Percentiles rank a stretch among this genome's conserved stretches.
Conservation (phyloP, 805 yeast genomes). For the Myxozyma neotropica region DNA sequence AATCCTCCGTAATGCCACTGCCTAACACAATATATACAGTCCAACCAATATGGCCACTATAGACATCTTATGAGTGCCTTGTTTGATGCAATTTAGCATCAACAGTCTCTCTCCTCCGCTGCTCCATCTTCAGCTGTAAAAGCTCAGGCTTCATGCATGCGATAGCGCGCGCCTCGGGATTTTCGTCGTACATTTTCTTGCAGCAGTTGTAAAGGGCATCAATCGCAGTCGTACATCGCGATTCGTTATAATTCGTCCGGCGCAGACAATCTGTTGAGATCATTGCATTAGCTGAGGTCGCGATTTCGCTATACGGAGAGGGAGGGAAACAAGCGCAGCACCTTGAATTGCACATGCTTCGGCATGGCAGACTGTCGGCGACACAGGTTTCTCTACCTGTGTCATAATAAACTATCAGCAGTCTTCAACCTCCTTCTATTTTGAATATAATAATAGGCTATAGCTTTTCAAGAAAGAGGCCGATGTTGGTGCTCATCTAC, state of each 20-base stretch:
- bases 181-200: slow-evolving; percentile 62
- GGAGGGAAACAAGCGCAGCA: slow-evolving; percentile 29
- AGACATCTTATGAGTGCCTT: slow-evolving; percentile 20
- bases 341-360: slow-evolving; percentile 82
- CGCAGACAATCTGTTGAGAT: slow-evolving; percentile 59
- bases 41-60: too few relatives aligned
- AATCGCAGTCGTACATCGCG: slow-evolving; percentile 69
- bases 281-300: too few relatives aligned
- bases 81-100: slow-evolving; percentile 55
- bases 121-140: slow-evolving; percentile 64
- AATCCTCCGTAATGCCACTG: too few relatives aligned
- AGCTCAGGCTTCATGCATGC: slow-evolving; percentile 78
- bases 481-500: too few relatives aligned
- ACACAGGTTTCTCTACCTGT: slow-evolving; percentile 9
- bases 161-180: slow-evolving; percentile 60
- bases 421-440: too few relatives aligned
- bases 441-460: too few relatives aligned
- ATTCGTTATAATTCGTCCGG: slow-evolving; percentile 64
- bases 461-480: too few relatives aligned
- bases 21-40: too few relatives aligned
- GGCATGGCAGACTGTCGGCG: slow-evolving; percentile 59
- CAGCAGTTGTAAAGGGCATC: slow-evolving; percentile 79
- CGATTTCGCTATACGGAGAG: neutral
- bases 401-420: neutral
- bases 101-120: slow-evolving; percentile 56